phyloP scores from a whole-genome alignment of 441 rosid genomes.

The Jatropha podagrica region DNA sequence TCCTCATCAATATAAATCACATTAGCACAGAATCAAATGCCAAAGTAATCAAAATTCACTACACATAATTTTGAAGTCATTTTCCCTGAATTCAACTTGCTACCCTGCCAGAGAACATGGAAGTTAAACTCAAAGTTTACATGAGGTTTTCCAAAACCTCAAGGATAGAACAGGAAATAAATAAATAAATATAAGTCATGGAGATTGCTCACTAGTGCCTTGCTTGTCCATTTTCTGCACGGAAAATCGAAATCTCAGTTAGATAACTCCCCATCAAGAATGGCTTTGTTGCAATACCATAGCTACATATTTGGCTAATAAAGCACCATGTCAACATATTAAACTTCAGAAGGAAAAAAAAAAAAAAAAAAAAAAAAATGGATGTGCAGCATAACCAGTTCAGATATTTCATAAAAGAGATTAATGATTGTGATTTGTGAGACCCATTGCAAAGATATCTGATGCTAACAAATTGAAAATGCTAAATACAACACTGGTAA shows the following conservation, averaged over 20 bases:
- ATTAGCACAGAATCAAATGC: too few species aligned
- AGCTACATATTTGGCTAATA: neutral
- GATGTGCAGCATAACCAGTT: neutral
- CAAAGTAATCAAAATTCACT: too few species aligned
- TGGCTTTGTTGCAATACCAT: neutral
- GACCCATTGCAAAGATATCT: neutral
- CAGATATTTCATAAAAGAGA: neutral
- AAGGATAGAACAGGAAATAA: neutral
- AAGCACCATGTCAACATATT: neutral
- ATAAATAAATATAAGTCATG: conserved; percentile 23
- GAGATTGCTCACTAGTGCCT: conserved; percentile 31
- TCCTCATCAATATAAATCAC: too few species aligned
- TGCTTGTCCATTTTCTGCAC: conserved; percentile 48
- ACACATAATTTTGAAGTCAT: too few species aligned
- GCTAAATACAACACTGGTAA: too few species aligned
- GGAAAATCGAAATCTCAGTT: conserved; percentile 3
- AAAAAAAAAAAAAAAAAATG: neutral
- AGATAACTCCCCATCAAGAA: conserved; percentile 2
- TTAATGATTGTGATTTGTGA: neutral
- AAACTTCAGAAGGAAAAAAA: neutral
- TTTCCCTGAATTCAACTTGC: neutral
- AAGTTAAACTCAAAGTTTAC: neutral
- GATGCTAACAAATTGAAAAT: neutral
- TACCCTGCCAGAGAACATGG: neutral
- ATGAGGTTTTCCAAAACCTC: neutral